Base-by-base conservation (phyloP, 768 basidiomycete species). In the Leccinum subgranulosum region DNA sequence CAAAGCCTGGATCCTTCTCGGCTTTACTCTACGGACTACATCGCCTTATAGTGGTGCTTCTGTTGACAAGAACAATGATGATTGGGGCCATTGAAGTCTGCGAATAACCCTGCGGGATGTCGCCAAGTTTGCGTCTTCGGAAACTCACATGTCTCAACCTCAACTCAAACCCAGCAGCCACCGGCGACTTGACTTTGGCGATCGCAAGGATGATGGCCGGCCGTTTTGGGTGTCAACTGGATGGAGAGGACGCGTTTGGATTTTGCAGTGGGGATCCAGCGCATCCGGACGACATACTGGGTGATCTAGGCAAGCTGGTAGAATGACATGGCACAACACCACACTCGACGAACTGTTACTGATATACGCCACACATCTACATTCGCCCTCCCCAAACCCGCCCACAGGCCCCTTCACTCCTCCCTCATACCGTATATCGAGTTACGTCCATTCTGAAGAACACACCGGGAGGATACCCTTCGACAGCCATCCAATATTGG, bases 161-260 rank as follows among this genome's bases (percentile, higher is more conserved):
- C 14, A 34, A 36, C 34, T 11, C 57, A 43, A 21, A 3, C 57
- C 56, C 36, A 10, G 10, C 4, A 23, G 14, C 53, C 33, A 43
- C 80, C 82, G 73, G 74, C 1, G 78, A 81, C 51, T 87, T 63
- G 85, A 88, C 69, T 87, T 88, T 70, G 87, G 85, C 6, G 76
- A 82, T 63, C 72, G 77, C 5, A 78, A 81, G 48, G 78, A 81
- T 64, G 68, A 81, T 64, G 68, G 64, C 12, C 60, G 68, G 64
- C 12, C 60, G 45, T 59, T 78, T 4, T 69, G 54, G 63, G 63
- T n/a, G 53, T 56, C 23, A 53, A 65, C 55, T 77, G 1, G 78
- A 77, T 55, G 75, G 67, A n/a, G 64, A 66, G 43, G 62, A 52
- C 28, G 55, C 54, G 21, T 59, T 60, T 11, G 56, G 56, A 19